These are phyloP conservation scores for Boletus subcaerulescens DNA, from an alignment of 768 basidiomycete genomes.

Conservation along the genomic window DNA sequence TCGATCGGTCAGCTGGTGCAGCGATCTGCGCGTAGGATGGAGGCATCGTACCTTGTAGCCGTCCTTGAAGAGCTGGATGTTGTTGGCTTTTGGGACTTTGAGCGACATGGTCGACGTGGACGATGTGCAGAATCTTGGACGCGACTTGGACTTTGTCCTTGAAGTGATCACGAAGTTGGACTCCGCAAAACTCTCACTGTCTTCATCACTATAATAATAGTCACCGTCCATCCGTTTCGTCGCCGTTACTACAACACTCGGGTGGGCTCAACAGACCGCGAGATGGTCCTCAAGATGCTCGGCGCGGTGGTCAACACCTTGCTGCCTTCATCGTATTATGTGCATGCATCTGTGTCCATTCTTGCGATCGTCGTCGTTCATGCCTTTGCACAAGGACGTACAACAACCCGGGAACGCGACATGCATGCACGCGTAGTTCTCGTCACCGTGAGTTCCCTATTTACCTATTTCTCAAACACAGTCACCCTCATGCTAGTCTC, in stretches of 20 bases:
- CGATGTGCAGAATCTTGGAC: not conserved
- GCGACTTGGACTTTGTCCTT: constrained; percentile 1
- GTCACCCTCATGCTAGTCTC: constrained; percentile 1
- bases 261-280: too few species aligned
- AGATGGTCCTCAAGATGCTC: constrained; percentile 55
- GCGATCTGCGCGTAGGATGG: constrained; percentile 1
- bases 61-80: constrained; percentile 93
- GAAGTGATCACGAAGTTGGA: not conserved
- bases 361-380: constrained; percentile 47
- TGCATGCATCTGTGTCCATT: constrained; percentile 48
- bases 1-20: constrained; percentile 1
- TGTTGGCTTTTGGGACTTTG: constrained; percentile 88
- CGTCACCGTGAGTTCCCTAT: constrained; percentile 53
- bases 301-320: constrained; percentile 38
- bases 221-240: too few species aligned
- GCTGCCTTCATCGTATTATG: constrained; percentile 57
- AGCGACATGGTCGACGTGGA: constrained; percentile 64
- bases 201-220: too few species aligned
- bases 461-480: not conserved
- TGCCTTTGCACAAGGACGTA: constrained; percentile 64
- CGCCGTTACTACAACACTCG: too few species aligned
- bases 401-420: constrained; percentile 70
- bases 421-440: constrained; percentile 70
- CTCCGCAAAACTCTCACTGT: constrained; percentile 11
- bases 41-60: constrained; percentile 78